Evolutionary conservation across 2,329 filamentous ascomycete genomes (phyloP), one percentile per base, ranked within the genome.

Genomic region (Scopulariopsis brevicaulis): DNA sequence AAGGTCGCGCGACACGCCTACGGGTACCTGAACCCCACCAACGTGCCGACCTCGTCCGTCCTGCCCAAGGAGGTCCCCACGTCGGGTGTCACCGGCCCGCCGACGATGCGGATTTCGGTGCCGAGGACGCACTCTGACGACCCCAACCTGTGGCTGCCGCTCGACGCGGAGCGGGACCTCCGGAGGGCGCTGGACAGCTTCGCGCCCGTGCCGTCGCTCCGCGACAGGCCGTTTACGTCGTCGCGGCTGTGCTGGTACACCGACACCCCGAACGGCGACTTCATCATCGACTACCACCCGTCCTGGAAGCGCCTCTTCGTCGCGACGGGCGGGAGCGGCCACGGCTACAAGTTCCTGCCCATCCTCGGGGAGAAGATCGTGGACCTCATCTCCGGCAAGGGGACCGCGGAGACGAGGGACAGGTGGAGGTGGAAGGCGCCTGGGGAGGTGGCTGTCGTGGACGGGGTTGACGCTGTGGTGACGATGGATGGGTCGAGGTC

Each of bases 181-280:
- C 81, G 86, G 25, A 70, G 72, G 1, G 86, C 80, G 1, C 71
- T 92, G 28, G 73, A 70, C 14, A 76, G 83, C 60, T 57, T 57
- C 55, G 48, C 34, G 18, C 78, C 88, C 64, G 74, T 89, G 4
- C 84, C 87, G 1, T n/a, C 51, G 18, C 18, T 58, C 22, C 51
- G 37, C 25, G 56, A 58, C 51, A 75, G 86, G 28, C 80, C 82
- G 1, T 89, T 88, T 72, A 71, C 72, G 59, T 73, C 75, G 57
- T 86, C 83, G 1, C 76, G 85, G 25, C 71, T 90, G 57, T 90
- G 87, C 72, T 90, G 87, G 87, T 90, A 90, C 68, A 83, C 83
- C 5, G 87, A 90, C 71, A 90, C 87, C 64, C 77, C 82, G 8
- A 82, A 81, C 20, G 86, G 82, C 24, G 83, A 90, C 66, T 90